phyloP scores from a whole-genome alignment of 2,329 filamentous ascomycete species.

The Alternaria rosae region DNA sequence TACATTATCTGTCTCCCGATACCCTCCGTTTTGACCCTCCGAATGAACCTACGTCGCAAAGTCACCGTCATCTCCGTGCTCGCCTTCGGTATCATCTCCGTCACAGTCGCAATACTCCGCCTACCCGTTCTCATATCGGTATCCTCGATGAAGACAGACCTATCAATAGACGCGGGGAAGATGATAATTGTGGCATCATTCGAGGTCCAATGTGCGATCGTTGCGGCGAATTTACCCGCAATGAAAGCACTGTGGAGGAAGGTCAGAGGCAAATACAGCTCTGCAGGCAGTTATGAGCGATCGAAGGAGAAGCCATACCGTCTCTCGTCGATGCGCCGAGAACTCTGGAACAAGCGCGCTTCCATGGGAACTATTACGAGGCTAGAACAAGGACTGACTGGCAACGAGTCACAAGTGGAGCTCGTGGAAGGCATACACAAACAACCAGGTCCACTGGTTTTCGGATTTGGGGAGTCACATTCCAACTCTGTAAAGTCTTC shows the following conservation, averaged over 20 bases:
- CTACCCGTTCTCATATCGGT: not conserved
- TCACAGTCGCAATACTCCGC: constrained; percentile 7
- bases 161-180: not conserved
- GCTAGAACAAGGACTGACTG: not conserved
- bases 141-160: not conserved
- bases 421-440: not conserved
- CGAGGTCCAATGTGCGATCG: constrained; percentile 9
- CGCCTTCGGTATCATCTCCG: constrained; percentile 4
- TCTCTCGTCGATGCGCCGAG: not conserved
- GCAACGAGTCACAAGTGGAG: constrained; percentile 2
- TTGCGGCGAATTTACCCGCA: constrained; percentile 5
- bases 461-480: not conserved
- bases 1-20: constrained; percentile 6
- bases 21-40: constrained; percentile 1
- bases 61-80: constrained; percentile 5
- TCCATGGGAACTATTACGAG: not conserved
- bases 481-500: too few species aligned
- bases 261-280: not conserved
- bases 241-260: constrained; percentile 6
- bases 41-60: constrained; percentile 1
- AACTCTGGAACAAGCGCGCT: not conserved
- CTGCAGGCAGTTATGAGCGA: not conserved
- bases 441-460: not conserved
- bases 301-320: not conserved
- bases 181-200: constrained; percentile 3